phyloP scores from a whole-genome alignment of 2,329 filamentous ascomycete genomes.

The Penicillium aurantiogriseum region DNA sequence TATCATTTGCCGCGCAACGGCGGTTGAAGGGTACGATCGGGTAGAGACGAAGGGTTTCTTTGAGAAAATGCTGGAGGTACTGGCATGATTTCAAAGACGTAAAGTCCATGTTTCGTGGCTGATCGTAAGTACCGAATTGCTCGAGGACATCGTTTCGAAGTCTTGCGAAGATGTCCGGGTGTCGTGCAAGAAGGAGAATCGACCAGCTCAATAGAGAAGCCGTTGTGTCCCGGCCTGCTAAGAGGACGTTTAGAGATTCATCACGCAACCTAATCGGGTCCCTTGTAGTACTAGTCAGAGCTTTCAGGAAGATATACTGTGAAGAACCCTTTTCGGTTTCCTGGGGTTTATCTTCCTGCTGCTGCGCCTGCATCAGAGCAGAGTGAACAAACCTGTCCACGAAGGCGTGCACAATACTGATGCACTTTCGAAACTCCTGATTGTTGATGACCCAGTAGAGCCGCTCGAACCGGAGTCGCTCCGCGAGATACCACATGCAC shows the following conservation, averaged over 20 bases:
- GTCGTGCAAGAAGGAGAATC: constrained; percentile 71
- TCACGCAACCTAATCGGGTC: constrained; percentile 52
- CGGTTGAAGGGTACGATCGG: constrained; percentile 27
- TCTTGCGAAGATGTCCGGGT: constrained; percentile 62
- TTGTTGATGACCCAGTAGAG: not conserved
- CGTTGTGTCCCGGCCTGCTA: constrained; percentile 76
- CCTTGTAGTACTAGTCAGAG: not conserved
- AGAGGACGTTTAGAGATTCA: constrained; percentile 71
- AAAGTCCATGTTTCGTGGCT: constrained; percentile 12
- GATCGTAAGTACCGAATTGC: constrained; percentile 53
- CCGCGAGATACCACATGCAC: not conserved
- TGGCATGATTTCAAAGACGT: not conserved
- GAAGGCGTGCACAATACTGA: not conserved
- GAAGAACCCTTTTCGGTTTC: not conserved
- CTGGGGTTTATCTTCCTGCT: not conserved
- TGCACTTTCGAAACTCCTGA: constrained; percentile 2
- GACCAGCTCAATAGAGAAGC: constrained; percentile 72
- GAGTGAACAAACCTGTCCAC: not conserved
- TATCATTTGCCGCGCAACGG: constrained; percentile 13
- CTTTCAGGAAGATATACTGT: constrained; percentile 1
- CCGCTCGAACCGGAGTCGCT: constrained; percentile 4
- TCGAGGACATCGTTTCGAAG: constrained; percentile 68
- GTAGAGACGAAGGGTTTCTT: constrained; percentile 16
- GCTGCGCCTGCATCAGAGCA: not conserved
- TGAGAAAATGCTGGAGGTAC: constrained; percentile 1